Evolutionary conservation across 2,329 filamentous ascomycete species (phyloP).

Genomic region (Thelonectria blattea): DNA sequence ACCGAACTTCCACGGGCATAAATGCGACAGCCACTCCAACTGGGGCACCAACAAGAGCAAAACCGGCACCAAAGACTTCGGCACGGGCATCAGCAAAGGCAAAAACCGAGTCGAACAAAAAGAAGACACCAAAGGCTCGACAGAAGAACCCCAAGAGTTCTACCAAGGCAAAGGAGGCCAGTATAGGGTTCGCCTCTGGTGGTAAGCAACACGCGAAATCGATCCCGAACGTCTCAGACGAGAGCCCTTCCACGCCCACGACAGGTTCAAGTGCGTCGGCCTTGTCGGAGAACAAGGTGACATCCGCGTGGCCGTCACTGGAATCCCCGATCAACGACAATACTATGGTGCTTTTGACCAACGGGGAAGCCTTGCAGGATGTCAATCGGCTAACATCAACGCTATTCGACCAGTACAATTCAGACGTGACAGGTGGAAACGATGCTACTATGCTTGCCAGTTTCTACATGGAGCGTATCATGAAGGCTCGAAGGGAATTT

Average conservation of each 20-base stretch:
- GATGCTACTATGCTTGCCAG: slow-evolving; percentile 34
- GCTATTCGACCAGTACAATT: slow-evolving; percentile 43
- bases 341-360: slow-evolving; percentile 34
- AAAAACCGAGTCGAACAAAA: neutral
- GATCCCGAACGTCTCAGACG: neutral
- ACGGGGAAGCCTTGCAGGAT: slow-evolving; percentile 32
- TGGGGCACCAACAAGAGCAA: neutral
- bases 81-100: neutral
- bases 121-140: neutral
- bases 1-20: neutral
- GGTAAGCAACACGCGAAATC: neutral
- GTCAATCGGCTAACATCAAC: slow-evolving; percentile 35
- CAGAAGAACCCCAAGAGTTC: neutral
- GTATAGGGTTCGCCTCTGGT: neutral
- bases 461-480: slow-evolving; percentile 42
- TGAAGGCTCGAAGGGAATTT: slow-evolving; percentile 36
- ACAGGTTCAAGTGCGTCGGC: neutral
- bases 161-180: neutral
- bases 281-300: neutral
- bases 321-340: neutral
- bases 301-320: too few species aligned
- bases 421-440: slow-evolving; percentile 35
- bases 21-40: neutral
- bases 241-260: neutral
- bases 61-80: neutral